A percentile compares a stretch with the other conserved stretches of the same genome.
Evolutionary conservation across 306 rosid genomes (phyloP).

Genomic region (Bauhinia variegata): DNA sequence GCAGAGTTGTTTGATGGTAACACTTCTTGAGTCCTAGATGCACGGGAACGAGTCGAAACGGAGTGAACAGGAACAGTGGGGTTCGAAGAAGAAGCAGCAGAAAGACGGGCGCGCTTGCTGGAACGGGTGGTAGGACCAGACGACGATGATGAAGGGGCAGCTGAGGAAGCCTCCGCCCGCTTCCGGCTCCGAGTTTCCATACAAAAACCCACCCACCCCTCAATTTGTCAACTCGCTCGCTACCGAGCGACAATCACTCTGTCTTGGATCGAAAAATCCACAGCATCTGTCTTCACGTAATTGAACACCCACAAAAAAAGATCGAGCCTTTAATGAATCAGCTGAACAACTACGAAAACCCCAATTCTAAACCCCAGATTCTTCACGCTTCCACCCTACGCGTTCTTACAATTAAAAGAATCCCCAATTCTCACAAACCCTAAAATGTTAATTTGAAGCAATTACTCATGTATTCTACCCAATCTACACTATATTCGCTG

Average conservation of each 20-base stretch:
- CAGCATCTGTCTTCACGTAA: slow-evolving; percentile 38
- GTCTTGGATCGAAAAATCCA: slow-evolving; percentile 41
- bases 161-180: slow-evolving; percentile 99
- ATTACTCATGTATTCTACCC: background rate
- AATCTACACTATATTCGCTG: background rate
- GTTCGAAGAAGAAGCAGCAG: slow-evolving; percentile 43
- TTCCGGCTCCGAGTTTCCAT: slow-evolving; percentile 99
- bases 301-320: background rate
- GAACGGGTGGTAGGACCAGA: slow-evolving; percentile 84
- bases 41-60: slow-evolving; percentile 75
- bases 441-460: background rate
- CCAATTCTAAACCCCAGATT: slow-evolving; percentile 56
- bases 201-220: slow-evolving; percentile 95
- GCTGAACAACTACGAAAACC: slow-evolving; percentile 33
- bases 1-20: slow-evolving; percentile 40
- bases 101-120: slow-evolving; percentile 73
- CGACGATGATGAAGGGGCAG: slow-evolving; percentile 96
- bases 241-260: slow-evolving; percentile 52
- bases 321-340: slow-evolving; percentile 38
- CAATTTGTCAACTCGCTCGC: slow-evolving; percentile 73
- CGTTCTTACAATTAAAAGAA: background rate
- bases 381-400: background rate
- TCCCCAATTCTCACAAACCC: slow-evolving; percentile 6
- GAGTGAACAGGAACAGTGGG: slow-evolving; percentile 40
- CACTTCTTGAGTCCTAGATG: slow-evolving; percentile 49